Evolutionary conservation across 73 alveolate species (phyloP).

Genomic region (Diophrys sp.): DNA sequence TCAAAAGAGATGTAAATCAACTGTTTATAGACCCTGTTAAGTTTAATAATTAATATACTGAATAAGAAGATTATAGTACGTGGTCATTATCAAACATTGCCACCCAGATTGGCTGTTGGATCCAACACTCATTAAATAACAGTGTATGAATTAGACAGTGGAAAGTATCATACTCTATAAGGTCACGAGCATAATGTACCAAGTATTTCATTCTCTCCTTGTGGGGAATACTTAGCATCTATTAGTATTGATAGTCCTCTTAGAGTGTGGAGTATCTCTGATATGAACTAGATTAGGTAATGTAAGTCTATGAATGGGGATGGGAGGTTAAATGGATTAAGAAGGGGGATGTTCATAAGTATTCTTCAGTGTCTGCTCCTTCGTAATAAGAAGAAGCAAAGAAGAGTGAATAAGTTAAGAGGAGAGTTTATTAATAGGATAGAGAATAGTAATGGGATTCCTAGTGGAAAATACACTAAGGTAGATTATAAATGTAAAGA

Average conservation of each 20-base stretch:
- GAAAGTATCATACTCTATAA: not conserved
- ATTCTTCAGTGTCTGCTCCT: too few relatives aligned
- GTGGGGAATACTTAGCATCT: conserved; percentile 61
- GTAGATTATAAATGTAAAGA: too few relatives aligned
- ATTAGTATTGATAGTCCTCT: conserved; percentile 45
- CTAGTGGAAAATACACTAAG: too few relatives aligned
- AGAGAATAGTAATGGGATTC: too few relatives aligned
- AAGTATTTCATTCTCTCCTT: conserved; percentile 48
- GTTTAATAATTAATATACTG: conserved; percentile 1
- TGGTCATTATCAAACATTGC: conserved; percentile 22
- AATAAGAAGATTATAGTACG: conserved; percentile 19
- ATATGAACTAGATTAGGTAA: too few relatives aligned
- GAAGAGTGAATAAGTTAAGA: too few relatives aligned
- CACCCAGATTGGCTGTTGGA: conserved; percentile 47
- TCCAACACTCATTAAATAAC: conserved; percentile 35
- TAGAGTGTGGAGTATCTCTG: conserved; percentile 59
- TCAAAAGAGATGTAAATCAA: conserved; percentile 1
- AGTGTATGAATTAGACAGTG: conserved; percentile 7
- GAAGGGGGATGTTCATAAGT: too few relatives aligned
- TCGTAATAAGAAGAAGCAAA: too few relatives aligned
- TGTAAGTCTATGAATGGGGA: too few relatives aligned
- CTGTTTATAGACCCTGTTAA: conserved; percentile 29
- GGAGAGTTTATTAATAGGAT: too few relatives aligned
- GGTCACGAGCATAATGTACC: conserved; percentile 65
- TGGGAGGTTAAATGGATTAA: too few relatives aligned